Evolutionary conservation across 768 basidiomycete species (phyloP), one percentile per base, ranked within the genome.

Genomic region (Russula brevipes): DNA sequence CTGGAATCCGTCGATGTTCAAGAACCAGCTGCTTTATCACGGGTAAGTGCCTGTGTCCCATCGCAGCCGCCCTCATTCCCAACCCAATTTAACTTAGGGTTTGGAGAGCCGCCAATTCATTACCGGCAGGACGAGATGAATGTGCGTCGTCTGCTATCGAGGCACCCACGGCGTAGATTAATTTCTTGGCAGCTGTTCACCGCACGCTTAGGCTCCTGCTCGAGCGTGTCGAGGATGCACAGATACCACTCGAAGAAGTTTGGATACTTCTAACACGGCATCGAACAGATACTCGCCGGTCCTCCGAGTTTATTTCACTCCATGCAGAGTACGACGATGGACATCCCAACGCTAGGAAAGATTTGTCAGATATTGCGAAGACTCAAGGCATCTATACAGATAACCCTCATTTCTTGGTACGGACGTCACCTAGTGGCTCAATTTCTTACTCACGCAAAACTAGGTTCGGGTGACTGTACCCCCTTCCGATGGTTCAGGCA

Each of bases 241-340:
- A 51, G 10, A 38, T 30, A 3, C 14, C 49, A 5, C 16, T 50
- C 33, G 70, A 68, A 35, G 86, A 91, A 49, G 78, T 97, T 6
- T 96, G 89, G 91, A 69, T 95, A 8, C 80, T 94, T 1, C 79
- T 98, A 2, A 88, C 87, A 0, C 83, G 92, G 35, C 95, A 98
- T 72, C 72, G 88, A 8, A 72, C 73, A 0, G 78, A 86, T 65
- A 87, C 83, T n/a, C 79, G 76, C 51, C 77, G 81, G 45, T 79
- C 76, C 5, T 75, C 80, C 1, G 87, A 91, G 64, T 94, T 85
- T 70, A 85, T 91, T 53, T 82, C 89, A 7, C 70, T 94, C 30
- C 78, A 76, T 79, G 61, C 64, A 5, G 84, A 85, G 59, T 81
- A 81, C 44, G 72, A 72, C 19, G 71, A 73, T 61, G 65, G 38